Evolutionary conservation across 1,284 basidiomycete species (phyloP), one percentile per base, ranked within the genome.

Genomic region (Rhodotorula sp.): DNA sequence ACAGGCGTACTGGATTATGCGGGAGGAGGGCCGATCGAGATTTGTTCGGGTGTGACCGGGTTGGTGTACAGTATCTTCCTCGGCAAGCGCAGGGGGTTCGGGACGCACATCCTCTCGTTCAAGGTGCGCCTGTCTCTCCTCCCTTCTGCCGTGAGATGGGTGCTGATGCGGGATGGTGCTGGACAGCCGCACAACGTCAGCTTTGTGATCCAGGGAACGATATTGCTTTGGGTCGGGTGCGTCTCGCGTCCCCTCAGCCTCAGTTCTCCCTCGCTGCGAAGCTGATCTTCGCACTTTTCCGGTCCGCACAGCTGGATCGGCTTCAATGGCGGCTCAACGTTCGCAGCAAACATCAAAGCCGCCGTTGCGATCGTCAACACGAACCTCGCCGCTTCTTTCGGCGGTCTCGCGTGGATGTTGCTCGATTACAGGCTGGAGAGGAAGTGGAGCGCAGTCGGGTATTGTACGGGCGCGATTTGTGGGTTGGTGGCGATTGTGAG

Each of bases 401-500:
- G 80, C 48, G 82, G 79, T 0, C 64, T 82, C 17, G 80, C 81
- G 2, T 82, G 82, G 82, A 79, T 82, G 79, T 69, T 79, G 13
- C 73, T 79, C 51, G 82, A 83, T 73, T 83, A 72, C 68, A 72
- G 81, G 30, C 74, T 82, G 4, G 82, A 83, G 77, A 73, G 80
- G 55, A 83, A 83, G 76, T 84, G 80, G 80, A 80, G 78, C 20
- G 79, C 78, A 8, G 93, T 98, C 69, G 93, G 93, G 30, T 93
- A 94, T 81, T 92, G 90, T 79, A 83, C 88, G 78, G 76, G 94
- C 39, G 68, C 70, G 11, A 76, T 78, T 60, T 72, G 70, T 55
- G 92, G 92, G 29, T 85, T 98, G 49, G 94, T 98, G 56, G 91
- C 91, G n/a, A 90, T 92, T 53, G 65, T 67, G 34, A 20, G 59